Evolutionary conservation across 148 eudicot species (phyloP), one percentile per base, ranked within the genome.

Genomic region (Gaultheria prostrata): DNA sequence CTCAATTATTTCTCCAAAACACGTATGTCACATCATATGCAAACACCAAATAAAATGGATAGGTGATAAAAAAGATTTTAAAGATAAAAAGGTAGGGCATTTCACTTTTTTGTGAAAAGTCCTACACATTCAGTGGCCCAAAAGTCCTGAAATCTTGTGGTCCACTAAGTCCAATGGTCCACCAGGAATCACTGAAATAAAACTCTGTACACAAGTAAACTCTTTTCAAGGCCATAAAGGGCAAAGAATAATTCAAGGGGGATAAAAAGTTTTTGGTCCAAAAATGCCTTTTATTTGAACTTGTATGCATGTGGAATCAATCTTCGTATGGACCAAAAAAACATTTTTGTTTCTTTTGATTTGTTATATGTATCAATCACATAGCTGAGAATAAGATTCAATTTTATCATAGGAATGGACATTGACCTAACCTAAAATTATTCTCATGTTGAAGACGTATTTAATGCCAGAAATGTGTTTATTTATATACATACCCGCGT

Each of bases 151-250:
- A 70, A 7, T 14, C 18, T 53, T 73, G 79, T 70, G 78, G 78
- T 82, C 84, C 84, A 53, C 72, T 9, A 49, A 45, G 18, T 8
- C 54, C 56, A 81, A 45, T 43, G 53, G 50, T 74, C 53, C 77
- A 74, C 20, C 5, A 74, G 30, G 77, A 74, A 74, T 74, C 77
- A n/a, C 10, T 45, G 51, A 46, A 74, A 3, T 21, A 10, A 4
- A 73, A 18, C 76, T 20, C 76, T 17, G 24, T 73, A 35, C 2
- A 45, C 50, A 21, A 3, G 48, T 74, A 45, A 21, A 74, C 50
- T 74, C 50, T 45, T 17, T 39, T 39, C 43, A 24, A 21, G 13
- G 17, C 20, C 1, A 5, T 12, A 67, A 35, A 39, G n/a, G 46
- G 74, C 5, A 71, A 18, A 15, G 76, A 71, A 71, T 71, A 71